Percentiles rank a stretch among this genome's conserved stretches.
phyloP scores from a whole-genome alignment of 495 filamentous ascomycete genomes.

The Lasiosphaeria hispida region DNA sequence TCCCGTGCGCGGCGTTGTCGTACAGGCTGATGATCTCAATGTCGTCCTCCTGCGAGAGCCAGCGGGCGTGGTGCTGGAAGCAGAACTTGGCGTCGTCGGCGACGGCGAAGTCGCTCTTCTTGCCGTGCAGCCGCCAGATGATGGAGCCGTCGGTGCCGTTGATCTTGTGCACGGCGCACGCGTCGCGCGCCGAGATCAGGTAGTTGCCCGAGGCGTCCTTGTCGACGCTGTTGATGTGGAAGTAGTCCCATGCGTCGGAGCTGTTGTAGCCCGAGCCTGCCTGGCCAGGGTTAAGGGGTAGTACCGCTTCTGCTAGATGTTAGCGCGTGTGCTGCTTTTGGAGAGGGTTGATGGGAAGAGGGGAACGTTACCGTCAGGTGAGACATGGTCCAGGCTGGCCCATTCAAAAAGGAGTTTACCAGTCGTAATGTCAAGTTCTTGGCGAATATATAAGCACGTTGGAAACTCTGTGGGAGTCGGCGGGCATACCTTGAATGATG shows the following conservation, averaged over 20 bases:
- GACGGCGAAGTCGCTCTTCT: conserved; percentile 38
- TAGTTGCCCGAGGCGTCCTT: conserved; percentile 58
- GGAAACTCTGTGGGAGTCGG: no score
- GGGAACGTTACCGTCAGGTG: conserved; percentile 39
- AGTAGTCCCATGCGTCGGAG: conserved; percentile 59
- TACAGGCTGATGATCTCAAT: conserved; percentile 40
- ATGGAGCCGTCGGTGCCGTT: conserved; percentile 57
- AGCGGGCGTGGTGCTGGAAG: conserved; percentile 63
- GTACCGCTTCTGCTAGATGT: conserved; percentile 42
- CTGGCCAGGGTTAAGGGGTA: conserved; percentile 52
- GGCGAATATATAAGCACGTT: no score
- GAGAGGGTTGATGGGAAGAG: background rate
- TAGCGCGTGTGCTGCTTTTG: background rate
- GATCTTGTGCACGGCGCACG: conserved; percentile 58
- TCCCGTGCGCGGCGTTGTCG: conserved; percentile 39
- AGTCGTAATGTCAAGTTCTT: conserved; percentile 39
- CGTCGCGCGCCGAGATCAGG: conserved; percentile 58
- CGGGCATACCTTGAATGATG: conserved; percentile 47
- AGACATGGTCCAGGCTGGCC: conserved; percentile 34
- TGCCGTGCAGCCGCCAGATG: conserved; percentile 58
- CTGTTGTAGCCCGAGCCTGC: conserved; percentile 47
- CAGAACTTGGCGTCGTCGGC: conserved; percentile 46
- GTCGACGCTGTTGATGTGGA: conserved; percentile 65
- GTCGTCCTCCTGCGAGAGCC: conserved; percentile 46
- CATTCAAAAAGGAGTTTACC: conserved; percentile 41